Conservation (phyloP, 306 rosid species). For the Cicer bijugum region DNA sequence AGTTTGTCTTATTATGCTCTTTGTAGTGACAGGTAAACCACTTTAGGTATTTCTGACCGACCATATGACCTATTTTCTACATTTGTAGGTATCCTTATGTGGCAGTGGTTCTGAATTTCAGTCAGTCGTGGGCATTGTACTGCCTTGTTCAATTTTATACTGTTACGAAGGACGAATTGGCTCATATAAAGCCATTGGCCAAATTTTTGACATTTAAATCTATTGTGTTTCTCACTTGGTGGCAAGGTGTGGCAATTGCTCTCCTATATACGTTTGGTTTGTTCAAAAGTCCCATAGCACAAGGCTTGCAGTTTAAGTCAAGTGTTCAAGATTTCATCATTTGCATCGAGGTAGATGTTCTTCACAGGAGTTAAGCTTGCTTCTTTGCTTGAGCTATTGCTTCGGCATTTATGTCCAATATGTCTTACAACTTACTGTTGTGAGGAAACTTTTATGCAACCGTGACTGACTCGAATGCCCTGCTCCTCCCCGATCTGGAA, state of each 20-base stretch:
- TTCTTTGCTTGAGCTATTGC: neutral
- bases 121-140: slow-evolving; percentile 98
- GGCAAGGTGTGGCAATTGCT: slow-evolving; percentile 99
- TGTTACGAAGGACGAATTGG: slow-evolving; percentile 85
- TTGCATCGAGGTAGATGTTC: slow-evolving; percentile 88
- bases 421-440: slow-evolving; percentile 36
- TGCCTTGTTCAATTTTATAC: slow-evolving; percentile 96
- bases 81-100: slow-evolving; percentile 86
- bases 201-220: slow-evolving; percentile 96
- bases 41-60: slow-evolving; percentile 49
- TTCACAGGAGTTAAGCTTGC: slow-evolving; percentile 44
- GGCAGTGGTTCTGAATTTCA: slow-evolving; percentile 95
- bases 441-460: slow-evolving; percentile 42
- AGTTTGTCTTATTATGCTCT: slow-evolving; percentile 33
- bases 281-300: slow-evolving; percentile 93
- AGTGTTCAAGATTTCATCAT: slow-evolving; percentile 98
- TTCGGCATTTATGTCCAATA: slow-evolving; percentile 29
- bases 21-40: slow-evolving; percentile 24
- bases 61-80: slow-evolving; percentile 40
- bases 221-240: slow-evolving; percentile 97
- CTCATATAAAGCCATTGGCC: slow-evolving; percentile 91
- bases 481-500: slow-evolving; percentile 35
- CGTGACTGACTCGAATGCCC: slow-evolving; percentile 24
- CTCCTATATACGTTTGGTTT: slow-evolving; percentile 77
- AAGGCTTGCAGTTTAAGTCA: slow-evolving; percentile 86